phyloP scores from a whole-genome alignment of 2,329 filamentous ascomycete genomes.

The Myrmaecium sp. region DNA sequence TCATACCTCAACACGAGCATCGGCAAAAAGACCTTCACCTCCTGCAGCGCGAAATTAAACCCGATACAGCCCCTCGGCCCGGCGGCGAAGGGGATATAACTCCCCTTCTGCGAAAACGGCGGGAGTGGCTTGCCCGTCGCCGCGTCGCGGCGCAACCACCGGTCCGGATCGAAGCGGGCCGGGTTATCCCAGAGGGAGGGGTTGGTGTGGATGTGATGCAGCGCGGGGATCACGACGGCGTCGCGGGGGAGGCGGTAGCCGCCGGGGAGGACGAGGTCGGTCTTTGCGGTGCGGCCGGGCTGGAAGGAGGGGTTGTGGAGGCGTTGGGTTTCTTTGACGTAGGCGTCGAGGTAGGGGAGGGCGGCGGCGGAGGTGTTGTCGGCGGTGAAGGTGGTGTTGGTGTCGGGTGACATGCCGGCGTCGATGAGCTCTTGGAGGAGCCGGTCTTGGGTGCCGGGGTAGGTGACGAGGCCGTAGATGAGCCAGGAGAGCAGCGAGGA shows the following conservation, averaged over 20 bases:
- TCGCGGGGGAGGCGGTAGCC: constrained; percentile 39
- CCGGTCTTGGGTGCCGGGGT: constrained; percentile 38
- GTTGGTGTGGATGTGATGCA: constrained; percentile 33
- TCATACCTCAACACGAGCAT: constrained; percentile 44
- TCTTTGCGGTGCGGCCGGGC: constrained; percentile 38
- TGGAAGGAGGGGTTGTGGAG: constrained; percentile 45
- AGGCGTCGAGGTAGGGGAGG: constrained; percentile 38
- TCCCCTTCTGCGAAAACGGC: constrained; percentile 26
- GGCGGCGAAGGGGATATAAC: constrained; percentile 42
- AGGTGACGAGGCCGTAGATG: constrained; percentile 35
- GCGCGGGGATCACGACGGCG: constrained; percentile 35
- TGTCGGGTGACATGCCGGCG: constrained; percentile 17
- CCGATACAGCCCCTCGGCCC: constrained; percentile 44
- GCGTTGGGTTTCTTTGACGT: constrained; percentile 44
- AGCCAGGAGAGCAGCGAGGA: constrained; percentile 42
- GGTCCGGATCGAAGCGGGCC: constrained; percentile 38
- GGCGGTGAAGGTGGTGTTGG: constrained; percentile 16
- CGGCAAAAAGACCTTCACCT: constrained; percentile 41
- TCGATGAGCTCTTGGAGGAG: constrained; percentile 40
- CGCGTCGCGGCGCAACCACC: constrained; percentile 43
- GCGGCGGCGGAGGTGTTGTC: constrained; percentile 19
- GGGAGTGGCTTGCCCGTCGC: constrained; percentile 37
- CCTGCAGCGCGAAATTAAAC: constrained; percentile 46
- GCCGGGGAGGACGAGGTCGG: constrained; percentile 40
- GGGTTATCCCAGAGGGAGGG: constrained; percentile 41